Percentiles rank a stretch among this genome's conserved stretches.
phyloP scores from a whole-genome alignment of 2,329 filamentous ascomycete genomes.

The Xylogone sp. region DNA sequence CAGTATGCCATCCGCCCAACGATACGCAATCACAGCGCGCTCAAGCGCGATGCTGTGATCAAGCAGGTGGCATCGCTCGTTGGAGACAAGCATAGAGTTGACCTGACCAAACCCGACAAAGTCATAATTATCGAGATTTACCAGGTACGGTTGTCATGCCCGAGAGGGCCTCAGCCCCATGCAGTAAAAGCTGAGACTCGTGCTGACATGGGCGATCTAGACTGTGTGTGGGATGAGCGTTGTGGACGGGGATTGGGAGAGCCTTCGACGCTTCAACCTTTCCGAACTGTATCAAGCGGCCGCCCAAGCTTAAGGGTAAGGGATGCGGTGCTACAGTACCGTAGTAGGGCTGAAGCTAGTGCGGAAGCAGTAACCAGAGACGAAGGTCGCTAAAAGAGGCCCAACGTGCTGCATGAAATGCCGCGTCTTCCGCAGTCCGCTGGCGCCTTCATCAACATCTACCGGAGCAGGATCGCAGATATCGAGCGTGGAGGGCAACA shows the following conservation, averaged over 20 bases:
- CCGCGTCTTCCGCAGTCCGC: neutral
- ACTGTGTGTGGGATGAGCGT: constrained; percentile 76
- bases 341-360: constrained; percentile 12
- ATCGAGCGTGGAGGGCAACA: no score
- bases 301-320: constrained; percentile 9
- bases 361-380: constrained; percentile 19
- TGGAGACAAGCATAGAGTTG: constrained; percentile 67
- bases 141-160: constrained; percentile 51
- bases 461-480: no score
- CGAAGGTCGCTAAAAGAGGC: constrained; percentile 9
- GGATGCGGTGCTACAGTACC: no score
- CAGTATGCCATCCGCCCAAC: constrained; percentile 84
- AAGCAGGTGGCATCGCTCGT: constrained; percentile 61
- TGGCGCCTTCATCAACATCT: neutral
- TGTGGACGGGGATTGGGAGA: constrained; percentile 66
- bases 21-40: constrained; percentile 66
- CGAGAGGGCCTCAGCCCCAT: constrained; percentile 14
- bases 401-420: neutral
- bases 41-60: constrained; percentile 68
- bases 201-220: constrained; percentile 37
- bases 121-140: constrained; percentile 78
- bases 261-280: constrained; percentile 73
- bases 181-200: constrained; percentile 4
- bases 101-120: constrained; percentile 73
- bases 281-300: constrained; percentile 60